Evolutionary conservation across 129 eudicot species (phyloP), one percentile per base, ranked within the genome.

Genomic region (Saposhnikovia divaricata): DNA sequence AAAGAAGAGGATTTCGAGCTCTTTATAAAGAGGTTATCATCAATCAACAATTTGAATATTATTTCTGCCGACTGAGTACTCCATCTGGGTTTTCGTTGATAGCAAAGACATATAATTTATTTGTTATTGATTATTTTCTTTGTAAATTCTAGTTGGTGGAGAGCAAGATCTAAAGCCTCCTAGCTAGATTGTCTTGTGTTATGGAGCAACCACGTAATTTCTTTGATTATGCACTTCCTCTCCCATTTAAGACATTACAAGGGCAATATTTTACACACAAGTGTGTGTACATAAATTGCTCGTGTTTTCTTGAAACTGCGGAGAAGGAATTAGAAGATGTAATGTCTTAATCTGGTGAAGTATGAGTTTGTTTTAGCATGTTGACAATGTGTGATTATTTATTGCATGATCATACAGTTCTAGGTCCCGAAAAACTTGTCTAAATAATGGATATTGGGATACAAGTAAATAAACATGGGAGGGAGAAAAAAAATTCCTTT

Each of bases 1-100:
- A 86, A 77, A 68, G 97, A 96, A 44, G 98, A 89, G 14, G 92
- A 91, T 43, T 92, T 90, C 75, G 82, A 88, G 51, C 47, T 81
- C 65, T 86, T 96, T 66, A 43, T 96, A 74, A 81, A 88, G 19
- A 88, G 93, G 86, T 83, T 96, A 46, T 82, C 89, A 46, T 46
- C 23, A 3, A 46, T 75, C 59, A 75, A 45, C 23, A 74, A 45
- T 37, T 16, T 65, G 19, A 65, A 65, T 13, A 6, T 65, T 12
- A 65, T 57, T 23, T 57, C 66, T 57, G 66, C 66, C 19, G 66
- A 28, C 23, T 57, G 28, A 55, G 63, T 1, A 21, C 28, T 34
- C 37, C 37, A 34, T 3, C 1, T 9, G 14, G 31, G 31, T 59
- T 59, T 59, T 0, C 61, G 28, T 9, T 59, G 11, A 31, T n/a